These are phyloP conservation scores for Proliferodiscus dingleyae DNA, from an alignment of 2,329 filamentous ascomycete species.

Conservation along the genomic window DNA sequence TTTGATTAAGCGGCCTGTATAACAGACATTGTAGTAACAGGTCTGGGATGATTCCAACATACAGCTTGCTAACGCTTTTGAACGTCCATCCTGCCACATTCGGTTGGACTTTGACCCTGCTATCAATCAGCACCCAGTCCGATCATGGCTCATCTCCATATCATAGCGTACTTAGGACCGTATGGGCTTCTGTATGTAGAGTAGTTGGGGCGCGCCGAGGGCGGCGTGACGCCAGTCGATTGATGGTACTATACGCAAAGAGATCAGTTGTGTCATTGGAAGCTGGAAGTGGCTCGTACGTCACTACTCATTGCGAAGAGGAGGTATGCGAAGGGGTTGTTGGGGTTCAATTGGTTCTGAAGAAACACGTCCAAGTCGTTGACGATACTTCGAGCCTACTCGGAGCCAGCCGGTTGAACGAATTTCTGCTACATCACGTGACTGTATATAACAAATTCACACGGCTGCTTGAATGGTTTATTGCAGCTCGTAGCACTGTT, in stretches of 20 bases:
- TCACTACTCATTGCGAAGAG: conserved; percentile 14
- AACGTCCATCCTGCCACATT: conserved; percentile 50
- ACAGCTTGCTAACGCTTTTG: conserved; percentile 46
- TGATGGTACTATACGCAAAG: conserved; percentile 13
- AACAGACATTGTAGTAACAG: not conserved
- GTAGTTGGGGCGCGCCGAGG: conserved; percentile 14
- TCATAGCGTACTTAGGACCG: conserved; percentile 57
- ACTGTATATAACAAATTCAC: not conserved
- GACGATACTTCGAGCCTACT: conserved; percentile 5
- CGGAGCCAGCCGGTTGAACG: conserved; percentile 13
- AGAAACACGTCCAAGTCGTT: conserved; percentile 1
- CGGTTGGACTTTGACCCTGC: conserved; percentile 55
- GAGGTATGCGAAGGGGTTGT: not conserved
- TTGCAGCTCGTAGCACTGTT: too few species aligned
- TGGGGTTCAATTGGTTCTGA: conserved; percentile 14
- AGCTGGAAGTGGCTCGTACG: conserved; percentile 13
- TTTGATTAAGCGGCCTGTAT: not conserved
- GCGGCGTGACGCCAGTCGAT: conserved; percentile 18
- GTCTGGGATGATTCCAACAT: conserved; percentile 22
- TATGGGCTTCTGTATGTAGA: conserved; percentile 55
- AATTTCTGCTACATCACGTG: too few species aligned
- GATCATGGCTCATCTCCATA: not conserved
- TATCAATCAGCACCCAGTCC: conserved; percentile 9
- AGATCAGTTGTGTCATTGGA: not conserved
- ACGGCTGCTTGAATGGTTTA: too few species aligned